phyloP scores from a whole-genome alignment of 176 grass and related monocot genomes.

The Eremochloa ophiuroides region DNA sequence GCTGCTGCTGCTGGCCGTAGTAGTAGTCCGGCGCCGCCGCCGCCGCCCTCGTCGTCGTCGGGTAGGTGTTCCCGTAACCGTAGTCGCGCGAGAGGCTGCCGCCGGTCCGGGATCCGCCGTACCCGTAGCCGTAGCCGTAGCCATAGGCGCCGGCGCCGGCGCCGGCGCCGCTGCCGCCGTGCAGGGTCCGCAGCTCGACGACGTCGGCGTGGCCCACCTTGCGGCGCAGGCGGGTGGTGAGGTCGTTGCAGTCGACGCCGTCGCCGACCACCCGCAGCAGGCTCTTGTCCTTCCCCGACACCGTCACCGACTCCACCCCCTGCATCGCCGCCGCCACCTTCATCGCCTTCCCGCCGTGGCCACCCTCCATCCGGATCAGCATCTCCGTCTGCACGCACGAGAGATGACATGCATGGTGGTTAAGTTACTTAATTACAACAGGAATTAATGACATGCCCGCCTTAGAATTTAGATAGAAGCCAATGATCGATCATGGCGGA shows the following conservation, averaged over 20 bases:
- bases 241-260: conserved; percentile 45
- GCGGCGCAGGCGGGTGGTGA: conserved; percentile 29
- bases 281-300: conserved; percentile 25
- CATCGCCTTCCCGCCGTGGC: conserved; percentile 37
- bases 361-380: conserved; percentile 24
- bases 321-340: conserved; percentile 11
- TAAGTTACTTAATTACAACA: background rate
- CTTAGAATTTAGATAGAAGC: background rate
- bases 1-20: background rate
- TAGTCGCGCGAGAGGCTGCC: background rate
- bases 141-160: background rate
- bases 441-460: background rate
- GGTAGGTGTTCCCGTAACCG: background rate
- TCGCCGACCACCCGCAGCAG: conserved; percentile 38
- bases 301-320: conserved; percentile 45
- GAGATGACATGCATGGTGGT: background rate
- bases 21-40: background rate
- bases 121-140: background rate
- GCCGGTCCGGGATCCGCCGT: background rate
- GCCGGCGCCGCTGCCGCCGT: too few species aligned
- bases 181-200: conserved; percentile 39
- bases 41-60: background rate
- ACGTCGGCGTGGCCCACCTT: conserved; percentile 41
- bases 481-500: background rate
- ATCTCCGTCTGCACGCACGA: conserved; percentile 32